Conservation (phyloP, 257 asterid genomes). For the Solanum okadae region DNA sequence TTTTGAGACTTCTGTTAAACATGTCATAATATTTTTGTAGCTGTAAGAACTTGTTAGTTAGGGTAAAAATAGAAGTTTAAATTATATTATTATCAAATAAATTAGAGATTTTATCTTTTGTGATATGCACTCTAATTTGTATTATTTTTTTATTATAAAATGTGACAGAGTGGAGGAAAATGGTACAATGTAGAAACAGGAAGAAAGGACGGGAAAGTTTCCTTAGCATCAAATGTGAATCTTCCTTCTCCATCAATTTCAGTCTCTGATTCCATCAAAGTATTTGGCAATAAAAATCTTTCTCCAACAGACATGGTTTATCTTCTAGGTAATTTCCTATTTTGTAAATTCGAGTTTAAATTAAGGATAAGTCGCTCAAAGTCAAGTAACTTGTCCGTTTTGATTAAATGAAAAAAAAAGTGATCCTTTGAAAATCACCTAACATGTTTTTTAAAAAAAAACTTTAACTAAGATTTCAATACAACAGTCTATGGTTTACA, state of each 20-base stretch:
- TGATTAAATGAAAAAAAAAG: too few species aligned
- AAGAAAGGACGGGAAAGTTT: slow-evolving; percentile 34
- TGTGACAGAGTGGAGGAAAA: slow-evolving; percentile 39
- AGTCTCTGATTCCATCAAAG: slow-evolving; percentile 19
- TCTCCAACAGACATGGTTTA: slow-evolving; percentile 36
- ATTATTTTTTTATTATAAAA: not conserved
- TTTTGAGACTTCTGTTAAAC: rapidly evolving
- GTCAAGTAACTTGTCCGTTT: not conserved
- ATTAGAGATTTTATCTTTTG: not conserved
- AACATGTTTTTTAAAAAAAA: too few species aligned
- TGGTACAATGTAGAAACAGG: slow-evolving; percentile 40
- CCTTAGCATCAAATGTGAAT: slow-evolving; percentile 33
- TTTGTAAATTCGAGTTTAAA: too few species aligned
- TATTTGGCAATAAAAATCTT: slow-evolving; percentile 34
- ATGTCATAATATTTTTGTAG: not conserved
- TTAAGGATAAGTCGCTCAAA: not conserved
- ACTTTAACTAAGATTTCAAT: too few species aligned
- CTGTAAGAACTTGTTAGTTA: rapidly evolving
- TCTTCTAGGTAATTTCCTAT: slow-evolving; percentile 35
- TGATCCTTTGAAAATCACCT: too few species aligned
- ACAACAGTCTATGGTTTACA: not conserved
- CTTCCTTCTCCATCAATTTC: slow-evolving; percentile 43
- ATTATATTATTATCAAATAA: not conserved
- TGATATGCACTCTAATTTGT: not conserved
- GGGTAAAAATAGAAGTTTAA: not conserved